Conservation (phyloP, 2,329 filamentous ascomycete species). For the Colletotrichum tabaci region DNA sequence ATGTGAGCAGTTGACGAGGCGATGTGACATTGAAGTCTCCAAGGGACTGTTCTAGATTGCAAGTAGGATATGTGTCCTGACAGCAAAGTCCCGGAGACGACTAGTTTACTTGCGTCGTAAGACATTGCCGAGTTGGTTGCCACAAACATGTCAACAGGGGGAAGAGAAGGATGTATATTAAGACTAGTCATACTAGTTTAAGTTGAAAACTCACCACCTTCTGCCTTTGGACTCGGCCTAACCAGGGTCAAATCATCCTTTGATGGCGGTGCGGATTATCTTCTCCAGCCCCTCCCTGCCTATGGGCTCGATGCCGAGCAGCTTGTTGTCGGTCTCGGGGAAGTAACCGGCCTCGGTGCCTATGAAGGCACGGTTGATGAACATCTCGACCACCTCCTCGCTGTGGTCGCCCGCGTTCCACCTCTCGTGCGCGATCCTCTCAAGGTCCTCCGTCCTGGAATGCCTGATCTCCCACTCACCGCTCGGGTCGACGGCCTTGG, state of each 20-base stretch:
- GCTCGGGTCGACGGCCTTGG: conserved; percentile 41
- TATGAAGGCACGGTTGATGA: conserved; percentile 30
- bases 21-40: too few species aligned
- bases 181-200: too few species aligned
- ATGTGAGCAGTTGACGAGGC: too few species aligned
- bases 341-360: conserved; percentile 29
- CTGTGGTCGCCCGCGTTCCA: conserved; percentile 26
- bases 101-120: too few species aligned
- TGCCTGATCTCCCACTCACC: conserved; percentile 25
- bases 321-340: conserved; percentile 18
- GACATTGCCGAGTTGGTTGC: too few species aligned
- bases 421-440: conserved; percentile 23
- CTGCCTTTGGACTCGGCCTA: too few species aligned
- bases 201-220: too few species aligned
- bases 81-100: too few species aligned
- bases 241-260: conserved; percentile 1
- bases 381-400: conserved; percentile 32
- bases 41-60: too few species aligned
- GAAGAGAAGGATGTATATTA: too few species aligned
- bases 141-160: too few species aligned
- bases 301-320: conserved; percentile 30
- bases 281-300: conserved; percentile 22
- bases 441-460: conserved; percentile 23
- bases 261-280: conserved; percentile 24
- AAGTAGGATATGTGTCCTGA: too few species aligned